A percentile compares a stretch with the other conserved stretches of the same genome.
phyloP scores from a whole-genome alignment of 1,284 basidiomycete genomes.

The Volvariella surrecta region DNA sequence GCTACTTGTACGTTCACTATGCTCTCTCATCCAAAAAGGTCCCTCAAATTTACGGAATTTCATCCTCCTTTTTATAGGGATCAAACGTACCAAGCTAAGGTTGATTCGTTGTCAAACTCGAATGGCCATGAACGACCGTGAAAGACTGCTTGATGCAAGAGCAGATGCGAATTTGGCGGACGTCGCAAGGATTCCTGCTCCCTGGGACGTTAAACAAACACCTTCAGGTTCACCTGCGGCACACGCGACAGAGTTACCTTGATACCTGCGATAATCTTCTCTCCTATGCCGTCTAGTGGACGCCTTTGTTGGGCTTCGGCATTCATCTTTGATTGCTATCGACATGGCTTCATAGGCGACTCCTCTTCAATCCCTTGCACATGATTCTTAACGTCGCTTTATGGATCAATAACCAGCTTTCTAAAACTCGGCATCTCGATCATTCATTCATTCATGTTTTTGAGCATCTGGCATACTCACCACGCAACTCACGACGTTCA shows the following conservation, averaged over 20 bases:
- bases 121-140: conserved; percentile 63
- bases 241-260: not conserved
- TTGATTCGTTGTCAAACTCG: conserved; percentile 62
- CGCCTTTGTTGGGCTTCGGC: too few species aligned
- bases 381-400: too few species aligned
- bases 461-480: too few species aligned
- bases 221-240: not conserved
- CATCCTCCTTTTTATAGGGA: conserved; percentile 52
- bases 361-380: too few species aligned
- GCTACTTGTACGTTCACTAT: conserved; percentile 57
- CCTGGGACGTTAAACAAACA: conserved; percentile 52
- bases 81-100: conserved; percentile 73
- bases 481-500: too few species aligned
- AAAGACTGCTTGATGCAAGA: conserved; percentile 60
- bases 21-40: not conserved
- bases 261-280: too few species aligned
- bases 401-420: too few species aligned
- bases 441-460: too few species aligned
- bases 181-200: conserved; percentile 60
- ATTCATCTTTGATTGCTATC: too few species aligned
- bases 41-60: conserved; percentile 1
- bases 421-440: too few species aligned
- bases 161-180: conserved; percentile 70
- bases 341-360: too few species aligned
- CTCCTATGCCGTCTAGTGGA: too few species aligned